A percentile compares a stretch with the other conserved stretches of the same genome.
Evolutionary conservation across 805 yeast species (phyloP).

Genomic region (Candida krabiensis): DNA sequence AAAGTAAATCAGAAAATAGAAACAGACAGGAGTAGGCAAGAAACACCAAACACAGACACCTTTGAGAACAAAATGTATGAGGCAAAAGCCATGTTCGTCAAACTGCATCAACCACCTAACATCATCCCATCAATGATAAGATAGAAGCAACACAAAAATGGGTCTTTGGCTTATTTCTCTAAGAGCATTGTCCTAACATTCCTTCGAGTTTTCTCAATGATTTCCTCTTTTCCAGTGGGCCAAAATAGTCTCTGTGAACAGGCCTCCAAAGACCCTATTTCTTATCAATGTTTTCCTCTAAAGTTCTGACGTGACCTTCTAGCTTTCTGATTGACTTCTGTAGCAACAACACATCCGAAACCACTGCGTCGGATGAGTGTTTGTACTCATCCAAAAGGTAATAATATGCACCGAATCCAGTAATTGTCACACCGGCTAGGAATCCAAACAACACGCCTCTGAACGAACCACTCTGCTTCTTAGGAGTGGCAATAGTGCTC

Average conservation of each 20-base stretch:
- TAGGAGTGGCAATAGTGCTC: constrained; percentile 19
- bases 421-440: constrained; percentile 68
- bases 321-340: constrained; percentile 66
- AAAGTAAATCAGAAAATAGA: too few species aligned
- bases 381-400: constrained; percentile 78
- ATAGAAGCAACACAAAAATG: too few species aligned
- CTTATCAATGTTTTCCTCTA: constrained; percentile 45
- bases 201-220: neutral
- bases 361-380: constrained; percentile 66
- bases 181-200: neutral
- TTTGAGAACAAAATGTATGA: too few species aligned
- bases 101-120: too few species aligned
- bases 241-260: too few species aligned
- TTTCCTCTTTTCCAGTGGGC: too few species aligned
- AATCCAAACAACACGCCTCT: constrained; percentile 67
- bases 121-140: too few species aligned
- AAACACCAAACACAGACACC: too few species aligned
- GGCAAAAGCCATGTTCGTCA: too few species aligned
- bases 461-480: constrained; percentile 27
- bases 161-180: too few species aligned
- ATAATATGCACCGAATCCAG: constrained; percentile 76
- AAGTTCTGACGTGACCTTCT: constrained; percentile 65
- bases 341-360: constrained; percentile 71
- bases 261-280: too few species aligned
- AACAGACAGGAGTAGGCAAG: too few species aligned